Evolutionary conservation across 1,139 yeast genomes (phyloP), one percentile per base, ranked within the genome.

Genomic region (Yamadazyma triangularis): DNA sequence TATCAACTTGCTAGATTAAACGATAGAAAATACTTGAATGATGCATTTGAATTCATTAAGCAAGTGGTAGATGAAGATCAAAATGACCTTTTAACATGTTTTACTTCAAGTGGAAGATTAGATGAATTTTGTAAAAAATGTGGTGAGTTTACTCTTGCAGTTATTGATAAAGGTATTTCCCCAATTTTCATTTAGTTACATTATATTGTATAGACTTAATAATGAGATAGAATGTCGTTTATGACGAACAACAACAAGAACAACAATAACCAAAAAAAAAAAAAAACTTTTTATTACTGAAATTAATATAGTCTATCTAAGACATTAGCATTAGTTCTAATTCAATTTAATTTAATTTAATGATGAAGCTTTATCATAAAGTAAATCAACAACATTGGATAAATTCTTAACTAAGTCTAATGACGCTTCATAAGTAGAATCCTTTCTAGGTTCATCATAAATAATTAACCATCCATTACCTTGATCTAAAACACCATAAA

Each of bases 401-500:
- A 91, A 79, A 51, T 86, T 85, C 55, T 84, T 85, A 34, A 93
- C 79, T 48, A 94, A 77, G 36, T 85, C 94, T 44, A 91, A 73
- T 24, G 95, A 85, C 29, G 91, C 79, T 42, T 84, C 94, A 52
- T 91, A 93, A 27, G 94, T 81, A 25, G 88, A 86, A 57, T 91
- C 97, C 40, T 79, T 77, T 52, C 77, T 78, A 28, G 96, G 96
- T 51, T 89, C 87, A 39, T 87, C 94, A 51, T 86, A 91, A 36
- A 91, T 78, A 45, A 88, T 81, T 46, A 91, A 73, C 96, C 97
- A 91, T 5, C 98, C 98, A 54, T 89, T 89, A 27, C 98, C 98
- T 65, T 91, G 99, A 57, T 91, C 98, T 48, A 91, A 70, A 27
- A 93, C 97, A 28, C 98, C 99, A 51, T 82, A 84, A 48, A 93